Evolutionary conservation across 192 early-diverging fungal genomes (phyloP).

Genomic region (Diversispora epigaea): DNA sequence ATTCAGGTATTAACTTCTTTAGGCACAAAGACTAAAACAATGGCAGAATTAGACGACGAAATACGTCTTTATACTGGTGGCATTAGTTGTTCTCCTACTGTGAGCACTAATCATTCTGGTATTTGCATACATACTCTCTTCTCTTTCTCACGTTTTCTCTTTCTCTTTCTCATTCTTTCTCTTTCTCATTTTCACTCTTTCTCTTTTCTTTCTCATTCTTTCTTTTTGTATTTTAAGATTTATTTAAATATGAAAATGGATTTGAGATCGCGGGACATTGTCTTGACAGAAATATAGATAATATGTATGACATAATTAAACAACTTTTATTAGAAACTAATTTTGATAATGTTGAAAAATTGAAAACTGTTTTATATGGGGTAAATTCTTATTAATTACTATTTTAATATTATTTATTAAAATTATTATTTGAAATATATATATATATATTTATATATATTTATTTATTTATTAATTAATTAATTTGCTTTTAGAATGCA

Average conservation of each 20-base stretch:
- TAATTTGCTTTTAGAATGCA: constrained; percentile 64
- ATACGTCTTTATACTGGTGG: constrained; percentile 86
- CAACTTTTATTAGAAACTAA: constrained; percentile 72
- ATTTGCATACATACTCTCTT: constrained; percentile 11
- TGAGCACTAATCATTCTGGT: constrained; percentile 64
- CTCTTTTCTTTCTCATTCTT: neutral
- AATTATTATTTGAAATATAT: neutral
- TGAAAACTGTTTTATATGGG: constrained; percentile 72
- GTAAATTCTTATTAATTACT: constrained; percentile 36
- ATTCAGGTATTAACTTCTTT: constrained; percentile 56
- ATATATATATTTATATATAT: constrained; percentile 1
- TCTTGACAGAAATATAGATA: constrained; percentile 69
- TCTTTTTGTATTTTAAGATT: constrained; percentile 36
- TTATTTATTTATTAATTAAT: neutral
- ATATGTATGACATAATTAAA: constrained; percentile 71
- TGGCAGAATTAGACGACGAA: constrained; percentile 84
- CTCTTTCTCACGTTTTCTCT: neutral
- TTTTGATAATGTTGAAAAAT: constrained; percentile 68
- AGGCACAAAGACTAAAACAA: constrained; percentile 62
- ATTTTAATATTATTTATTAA: neutral
- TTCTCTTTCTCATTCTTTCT: neutral
- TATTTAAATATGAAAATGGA: constrained; percentile 65
- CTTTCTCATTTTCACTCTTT: neutral
- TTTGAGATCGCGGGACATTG: constrained; percentile 64
- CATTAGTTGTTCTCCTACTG: constrained; percentile 64